phyloP scores from a whole-genome alignment of 2,329 filamentous ascomycete genomes.

The Exserohilum turcica region DNA sequence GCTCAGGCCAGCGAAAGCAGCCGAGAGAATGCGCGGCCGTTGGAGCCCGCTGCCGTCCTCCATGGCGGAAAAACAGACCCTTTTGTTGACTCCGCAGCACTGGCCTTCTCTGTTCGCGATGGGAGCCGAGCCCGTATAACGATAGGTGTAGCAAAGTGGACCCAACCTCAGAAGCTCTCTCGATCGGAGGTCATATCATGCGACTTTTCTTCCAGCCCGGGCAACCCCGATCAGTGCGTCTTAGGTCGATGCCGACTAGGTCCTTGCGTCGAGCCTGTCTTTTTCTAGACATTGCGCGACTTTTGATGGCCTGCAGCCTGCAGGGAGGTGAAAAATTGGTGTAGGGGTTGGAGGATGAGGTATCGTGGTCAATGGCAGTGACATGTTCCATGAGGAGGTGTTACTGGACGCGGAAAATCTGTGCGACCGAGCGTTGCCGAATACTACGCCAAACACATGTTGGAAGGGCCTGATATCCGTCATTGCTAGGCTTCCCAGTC shows the following conservation, averaged over 20 bases:
- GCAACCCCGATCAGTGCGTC: neutral
- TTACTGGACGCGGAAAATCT: too few relatives aligned
- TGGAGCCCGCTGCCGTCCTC: neutral
- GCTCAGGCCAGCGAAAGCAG: neutral
- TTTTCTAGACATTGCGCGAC: neutral
- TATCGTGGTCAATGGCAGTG: too few relatives aligned
- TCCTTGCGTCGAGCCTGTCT: neutral
- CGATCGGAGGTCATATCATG: slow-evolving; percentile 1
- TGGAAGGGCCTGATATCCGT: too few relatives aligned
- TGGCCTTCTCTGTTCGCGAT: neutral
- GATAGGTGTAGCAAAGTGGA: slow-evolving; percentile 4
- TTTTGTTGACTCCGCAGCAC: slow-evolving; percentile 3
- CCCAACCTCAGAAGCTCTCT: neutral
- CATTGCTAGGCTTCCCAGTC: too few relatives aligned
- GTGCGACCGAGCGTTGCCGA: too few relatives aligned
- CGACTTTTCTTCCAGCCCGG: neutral
- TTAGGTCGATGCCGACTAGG: neutral
- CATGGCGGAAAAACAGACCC: slow-evolving; percentile 1
- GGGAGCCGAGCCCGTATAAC: neutral
- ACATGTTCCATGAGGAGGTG: too few relatives aligned
- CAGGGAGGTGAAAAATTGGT: too few relatives aligned
- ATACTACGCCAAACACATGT: too few relatives aligned
- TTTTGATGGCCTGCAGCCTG: too few relatives aligned
- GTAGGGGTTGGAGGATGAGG: too few relatives aligned
- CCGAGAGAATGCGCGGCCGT: neutral